These are phyloP conservation scores for Alternaria brassicae DNA, from an alignment of 2,329 filamentous ascomycete genomes.

Conservation along the genomic window DNA sequence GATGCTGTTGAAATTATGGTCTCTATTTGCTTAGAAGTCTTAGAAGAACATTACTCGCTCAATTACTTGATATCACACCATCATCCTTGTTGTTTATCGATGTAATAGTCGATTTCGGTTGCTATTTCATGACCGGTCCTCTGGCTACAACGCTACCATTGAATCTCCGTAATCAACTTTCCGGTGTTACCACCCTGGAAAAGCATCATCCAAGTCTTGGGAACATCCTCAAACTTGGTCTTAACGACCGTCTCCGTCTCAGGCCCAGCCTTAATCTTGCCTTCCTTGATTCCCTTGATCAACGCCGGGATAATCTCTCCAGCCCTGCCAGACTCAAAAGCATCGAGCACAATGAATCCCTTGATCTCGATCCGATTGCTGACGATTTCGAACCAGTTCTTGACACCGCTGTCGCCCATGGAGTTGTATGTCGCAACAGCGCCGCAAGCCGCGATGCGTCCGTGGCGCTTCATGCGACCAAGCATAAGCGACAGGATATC, in stretches of 20 bases:
- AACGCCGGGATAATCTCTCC: conserved; percentile 35
- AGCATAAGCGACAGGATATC: conserved; percentile 58
- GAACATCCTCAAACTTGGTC: conserved; percentile 58
- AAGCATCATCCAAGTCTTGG: conserved; percentile 58
- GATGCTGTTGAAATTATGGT: no score
- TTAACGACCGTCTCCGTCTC: conserved; percentile 59
- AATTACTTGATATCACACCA: no score
- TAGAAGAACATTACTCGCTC: no score
- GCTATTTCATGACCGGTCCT: no score
- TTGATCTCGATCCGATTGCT: conserved; percentile 53
- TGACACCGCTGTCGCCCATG: conserved; percentile 40
- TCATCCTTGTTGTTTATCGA: background rate
- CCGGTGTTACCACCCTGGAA: conserved; percentile 58
- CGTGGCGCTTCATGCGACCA: conserved; percentile 50
- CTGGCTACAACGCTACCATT: background rate
- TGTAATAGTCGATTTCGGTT: no score
- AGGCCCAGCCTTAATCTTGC: conserved; percentile 55
- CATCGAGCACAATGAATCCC: conserved; percentile 57
- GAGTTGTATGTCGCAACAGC: conserved; percentile 54
- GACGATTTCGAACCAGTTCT: conserved; percentile 56
- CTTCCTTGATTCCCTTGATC: conserved; percentile 48
- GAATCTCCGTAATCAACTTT: conserved; percentile 55
- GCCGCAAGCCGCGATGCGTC: conserved; percentile 55
- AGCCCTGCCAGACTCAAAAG: conserved; percentile 36
- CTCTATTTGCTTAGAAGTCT: no score